Conservation (phyloP, 176 grass and related monocot genomes). For the Bolboschoenus planiculmis region DNA sequence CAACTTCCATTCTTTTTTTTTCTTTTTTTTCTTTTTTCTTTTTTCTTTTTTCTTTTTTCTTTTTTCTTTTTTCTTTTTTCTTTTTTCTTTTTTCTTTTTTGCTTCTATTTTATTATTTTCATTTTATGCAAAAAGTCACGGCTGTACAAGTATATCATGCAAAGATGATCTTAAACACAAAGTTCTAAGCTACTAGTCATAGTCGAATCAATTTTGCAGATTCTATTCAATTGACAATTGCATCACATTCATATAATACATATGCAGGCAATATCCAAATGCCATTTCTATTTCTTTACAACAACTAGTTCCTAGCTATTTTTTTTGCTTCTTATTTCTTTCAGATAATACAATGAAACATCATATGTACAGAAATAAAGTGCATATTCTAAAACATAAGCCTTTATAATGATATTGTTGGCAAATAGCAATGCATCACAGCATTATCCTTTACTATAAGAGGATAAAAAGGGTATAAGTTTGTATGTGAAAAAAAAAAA, state of each 20-base stretch:
- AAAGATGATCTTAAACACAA: no score
- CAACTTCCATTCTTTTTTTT: no score
- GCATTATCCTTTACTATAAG: background rate
- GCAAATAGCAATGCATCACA: background rate
- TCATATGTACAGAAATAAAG: slow-evolving; percentile 1
- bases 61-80: no score
- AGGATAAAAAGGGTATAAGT: background rate
- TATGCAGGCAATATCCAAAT: background rate
- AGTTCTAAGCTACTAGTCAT: no score
- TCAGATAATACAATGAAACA: background rate
- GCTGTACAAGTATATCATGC: background rate
- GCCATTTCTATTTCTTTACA: background rate
- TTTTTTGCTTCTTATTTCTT: background rate
- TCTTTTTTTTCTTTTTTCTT: no score
- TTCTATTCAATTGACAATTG: background rate
- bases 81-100: no score
- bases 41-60: no score
- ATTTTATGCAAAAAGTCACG: no score
- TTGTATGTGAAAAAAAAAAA: background rate
- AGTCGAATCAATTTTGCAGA: background rate
- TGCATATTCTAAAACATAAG: background rate
- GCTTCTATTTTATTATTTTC: no score
- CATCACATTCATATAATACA: background rate
- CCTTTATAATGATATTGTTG: background rate
- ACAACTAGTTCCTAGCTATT: background rate